Conservation (phyloP, 129 eudicot species). For the Solidago caesia region DNA sequence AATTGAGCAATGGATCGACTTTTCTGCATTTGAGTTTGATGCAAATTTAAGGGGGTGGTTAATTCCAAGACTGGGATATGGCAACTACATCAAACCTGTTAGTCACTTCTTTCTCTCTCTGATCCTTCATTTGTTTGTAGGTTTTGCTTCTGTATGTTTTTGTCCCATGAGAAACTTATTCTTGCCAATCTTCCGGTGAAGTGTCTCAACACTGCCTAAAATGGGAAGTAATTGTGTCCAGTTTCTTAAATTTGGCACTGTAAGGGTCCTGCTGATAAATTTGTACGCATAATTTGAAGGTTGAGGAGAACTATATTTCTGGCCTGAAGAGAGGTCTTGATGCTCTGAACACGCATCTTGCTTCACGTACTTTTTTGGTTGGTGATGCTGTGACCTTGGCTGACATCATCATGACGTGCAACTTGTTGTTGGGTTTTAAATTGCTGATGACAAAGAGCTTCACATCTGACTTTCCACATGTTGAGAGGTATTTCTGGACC, state of each 20-base stretch:
- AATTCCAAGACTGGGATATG: constrained; percentile 45
- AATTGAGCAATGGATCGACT: constrained; percentile 76
- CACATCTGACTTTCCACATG: constrained; percentile 87
- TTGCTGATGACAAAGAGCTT: constrained; percentile 59
- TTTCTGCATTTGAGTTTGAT: constrained; percentile 56
- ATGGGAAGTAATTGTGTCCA: neutral
- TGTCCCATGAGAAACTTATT: too few relatives aligned
- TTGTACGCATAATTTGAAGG: constrained; percentile 39
- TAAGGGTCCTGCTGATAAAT: neutral
- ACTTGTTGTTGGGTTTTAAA: constrained; percentile 46
- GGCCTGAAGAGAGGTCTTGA: constrained; percentile 63
- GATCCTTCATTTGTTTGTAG: neutral
- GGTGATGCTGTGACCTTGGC: constrained; percentile 64
- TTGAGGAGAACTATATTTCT: constrained; percentile 72
- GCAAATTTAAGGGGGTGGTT: constrained; percentile 36
- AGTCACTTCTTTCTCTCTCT: constrained; percentile 1
- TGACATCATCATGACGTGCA: constrained; percentile 63
- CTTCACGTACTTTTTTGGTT: constrained; percentile 57
- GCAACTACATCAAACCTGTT: constrained; percentile 32
- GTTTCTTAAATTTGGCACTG: neutral
- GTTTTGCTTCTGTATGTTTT: neutral
- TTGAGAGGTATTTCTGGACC: constrained; percentile 98
- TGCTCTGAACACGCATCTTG: constrained; percentile 63
- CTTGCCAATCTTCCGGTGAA: neutral
- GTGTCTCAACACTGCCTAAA: neutral